Evolutionary conservation across 176 grass and related monocot genomes (phyloP).

Genomic region (Juncus inflexus): DNA sequence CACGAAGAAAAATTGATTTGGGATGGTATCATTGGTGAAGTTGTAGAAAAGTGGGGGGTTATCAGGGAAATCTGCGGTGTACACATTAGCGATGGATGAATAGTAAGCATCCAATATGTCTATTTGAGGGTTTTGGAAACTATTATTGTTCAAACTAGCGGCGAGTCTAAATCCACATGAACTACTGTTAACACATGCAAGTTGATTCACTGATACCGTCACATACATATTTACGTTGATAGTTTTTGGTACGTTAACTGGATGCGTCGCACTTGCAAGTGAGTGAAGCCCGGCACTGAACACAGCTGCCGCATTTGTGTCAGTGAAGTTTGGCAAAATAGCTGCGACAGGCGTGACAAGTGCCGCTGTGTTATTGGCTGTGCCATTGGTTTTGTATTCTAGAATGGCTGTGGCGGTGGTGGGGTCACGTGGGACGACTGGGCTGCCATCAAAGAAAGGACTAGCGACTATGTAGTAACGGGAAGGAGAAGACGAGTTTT

Average conservation of each 20-base stretch:
- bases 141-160: constrained; percentile 44
- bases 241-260: constrained; percentile 8
- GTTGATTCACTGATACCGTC: neutral
- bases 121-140: constrained; percentile 45
- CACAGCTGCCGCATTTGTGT: neutral
- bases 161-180: neutral
- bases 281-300: constrained; percentile 17
- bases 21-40: constrained; percentile 10
- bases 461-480: constrained; percentile 28
- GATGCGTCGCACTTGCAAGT: constrained; percentile 5
- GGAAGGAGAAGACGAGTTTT: constrained; percentile 28
- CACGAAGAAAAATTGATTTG: neutral
- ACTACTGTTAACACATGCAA: constrained; percentile 12
- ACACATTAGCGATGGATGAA: constrained; percentile 14
- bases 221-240: constrained; percentile 14
- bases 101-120: constrained; percentile 56
- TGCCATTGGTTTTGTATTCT: constrained; percentile 20
- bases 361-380: neutral
- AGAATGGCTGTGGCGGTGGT: constrained; percentile 22
- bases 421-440: neutral
- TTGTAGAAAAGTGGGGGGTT: constrained; percentile 41
- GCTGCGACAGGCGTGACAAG: neutral
- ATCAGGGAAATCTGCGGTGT: constrained; percentile 44
- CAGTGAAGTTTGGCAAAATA: neutral
- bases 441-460: neutral